Percentiles rank a stretch among this genome's conserved stretches.
These are phyloP conservation scores for Citrullus mucosospermus DNA, from an alignment of 306 rosid species.

Conservation along the genomic window DNA sequence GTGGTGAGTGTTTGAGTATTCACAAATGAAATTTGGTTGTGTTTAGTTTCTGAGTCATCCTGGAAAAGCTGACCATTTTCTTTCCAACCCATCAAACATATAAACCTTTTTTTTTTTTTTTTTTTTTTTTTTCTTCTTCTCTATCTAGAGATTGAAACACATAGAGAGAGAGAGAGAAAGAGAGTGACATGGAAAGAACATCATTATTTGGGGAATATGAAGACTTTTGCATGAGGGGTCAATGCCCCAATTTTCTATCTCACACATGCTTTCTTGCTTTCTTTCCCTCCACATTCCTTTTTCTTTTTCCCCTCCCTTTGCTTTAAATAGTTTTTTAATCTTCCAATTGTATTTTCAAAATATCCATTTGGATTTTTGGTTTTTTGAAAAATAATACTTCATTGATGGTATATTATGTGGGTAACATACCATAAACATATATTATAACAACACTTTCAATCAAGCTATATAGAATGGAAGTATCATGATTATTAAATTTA, in stretches of 20 bases:
- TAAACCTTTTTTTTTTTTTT: background rate
- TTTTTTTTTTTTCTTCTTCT: background rate
- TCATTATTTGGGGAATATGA: constrained; percentile 10
- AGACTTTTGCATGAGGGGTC: constrained; percentile 11
- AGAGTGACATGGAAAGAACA: constrained; percentile 1
- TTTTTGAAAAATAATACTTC: too few species aligned
- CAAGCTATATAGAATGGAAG: too few species aligned
- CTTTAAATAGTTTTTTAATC: background rate
- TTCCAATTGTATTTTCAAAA: too few species aligned
- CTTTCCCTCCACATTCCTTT: background rate
- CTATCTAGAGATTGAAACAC: background rate
- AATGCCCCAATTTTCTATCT: background rate
- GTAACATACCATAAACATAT: too few species aligned
- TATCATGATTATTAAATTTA: too few species aligned
- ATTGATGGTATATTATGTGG: too few species aligned
- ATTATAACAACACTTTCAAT: too few species aligned
- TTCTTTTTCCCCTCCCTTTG: background rate
- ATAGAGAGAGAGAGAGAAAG: background rate
- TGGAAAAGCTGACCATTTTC: constrained; percentile 3
- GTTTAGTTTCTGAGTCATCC: background rate
- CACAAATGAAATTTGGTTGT: background rate
- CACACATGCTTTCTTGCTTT: constrained; percentile 1
- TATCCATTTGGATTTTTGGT: too few species aligned
- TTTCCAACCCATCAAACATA: constrained; percentile 2
- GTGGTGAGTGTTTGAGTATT: too few species aligned